Conservation (phyloP, 441 rosid species). For the Mallotus japonicus region DNA sequence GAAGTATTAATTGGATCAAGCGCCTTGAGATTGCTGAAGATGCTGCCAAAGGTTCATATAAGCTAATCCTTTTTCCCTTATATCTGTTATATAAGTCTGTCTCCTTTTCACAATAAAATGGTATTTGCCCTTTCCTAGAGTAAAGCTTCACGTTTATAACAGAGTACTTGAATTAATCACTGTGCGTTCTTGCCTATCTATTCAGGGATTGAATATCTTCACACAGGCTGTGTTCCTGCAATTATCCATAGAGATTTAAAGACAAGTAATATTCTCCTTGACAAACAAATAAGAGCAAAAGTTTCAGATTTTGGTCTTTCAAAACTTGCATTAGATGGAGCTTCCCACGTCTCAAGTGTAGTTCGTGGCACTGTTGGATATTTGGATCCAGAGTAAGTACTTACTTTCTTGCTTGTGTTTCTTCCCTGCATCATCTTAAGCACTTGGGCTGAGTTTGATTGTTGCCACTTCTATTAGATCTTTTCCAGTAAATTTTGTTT, state of each 20-base stretch:
- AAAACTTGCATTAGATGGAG: constrained; percentile 81
- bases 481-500: not conserved
- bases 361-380: constrained; percentile 98
- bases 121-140: not conserved
- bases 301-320: constrained; percentile 97
- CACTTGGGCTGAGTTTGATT: constrained; percentile 1
- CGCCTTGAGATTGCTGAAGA: constrained; percentile 98
- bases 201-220: constrained; percentile 95
- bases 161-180: constrained; percentile 2
- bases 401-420: constrained; percentile 5
- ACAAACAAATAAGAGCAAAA: constrained; percentile 80
- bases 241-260: constrained; percentile 93
- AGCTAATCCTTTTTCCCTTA: not conserved
- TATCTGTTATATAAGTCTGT: not conserved
- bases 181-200: constrained; percentile 12
- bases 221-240: constrained; percentile 95
- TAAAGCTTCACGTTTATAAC: constrained; percentile 3
- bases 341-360: constrained; percentile 93
- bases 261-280: constrained; percentile 95
- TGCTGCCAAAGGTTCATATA: constrained; percentile 69
- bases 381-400: constrained; percentile 90
- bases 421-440: constrained; percentile 10
- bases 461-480: not conserved
- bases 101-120: not conserved
- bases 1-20: constrained; percentile 75